Evolutionary conservation across 2,329 filamentous ascomycete genomes (phyloP), one percentile per base, ranked within the genome.

Genomic region (Thermothelomyces thermophilus): DNA sequence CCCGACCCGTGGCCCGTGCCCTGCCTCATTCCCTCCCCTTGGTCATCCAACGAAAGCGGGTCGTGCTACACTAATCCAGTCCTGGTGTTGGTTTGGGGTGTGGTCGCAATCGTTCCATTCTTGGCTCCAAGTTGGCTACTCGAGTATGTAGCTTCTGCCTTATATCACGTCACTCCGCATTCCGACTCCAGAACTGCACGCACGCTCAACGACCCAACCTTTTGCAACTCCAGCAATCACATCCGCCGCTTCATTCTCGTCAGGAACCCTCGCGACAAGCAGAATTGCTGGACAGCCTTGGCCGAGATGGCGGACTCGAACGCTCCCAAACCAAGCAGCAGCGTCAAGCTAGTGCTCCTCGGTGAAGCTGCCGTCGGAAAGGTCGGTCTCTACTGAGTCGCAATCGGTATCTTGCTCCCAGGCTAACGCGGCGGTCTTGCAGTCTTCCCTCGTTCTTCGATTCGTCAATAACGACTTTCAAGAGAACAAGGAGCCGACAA

Each of bases 381-480:
- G 86, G 93, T 95, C 75, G 48, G 53, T 36, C 55, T 36, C 55
- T 20, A 9, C 43, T 36, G 52, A 22, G 30, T 17, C 44, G 10
- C n/a, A 28, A 28, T 16, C 43, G 16, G 16, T 17, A 28, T 9
- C 34, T 14, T 11, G 22, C 41, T 22, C 57, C 48, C 54, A 63
- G 33, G 34, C 49, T 59, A 45, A 58, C 40, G n/a, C 1, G 22
- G 14, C 16, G 9, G n/a, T 33, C 36, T 46, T 50, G 20, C 64
- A 95, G 93, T 97, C 93, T 43, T 98, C 93, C 40, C 83, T 98
- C 52, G 93, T 98, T 56, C 80, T 98, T 66, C 89, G 93, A 65
- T 98, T 98, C 72, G 93, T 98, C 67, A 97, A 97, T 79, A 93
- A 98, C 73, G 91, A 97, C 72, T 98, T 98, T 65, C 93, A 98